A percentile compares a stretch with the other conserved stretches of the same genome.
phyloP scores from a whole-genome alignment of 1,284 basidiomycete genomes.

The Rhodotorula sp. region DNA sequence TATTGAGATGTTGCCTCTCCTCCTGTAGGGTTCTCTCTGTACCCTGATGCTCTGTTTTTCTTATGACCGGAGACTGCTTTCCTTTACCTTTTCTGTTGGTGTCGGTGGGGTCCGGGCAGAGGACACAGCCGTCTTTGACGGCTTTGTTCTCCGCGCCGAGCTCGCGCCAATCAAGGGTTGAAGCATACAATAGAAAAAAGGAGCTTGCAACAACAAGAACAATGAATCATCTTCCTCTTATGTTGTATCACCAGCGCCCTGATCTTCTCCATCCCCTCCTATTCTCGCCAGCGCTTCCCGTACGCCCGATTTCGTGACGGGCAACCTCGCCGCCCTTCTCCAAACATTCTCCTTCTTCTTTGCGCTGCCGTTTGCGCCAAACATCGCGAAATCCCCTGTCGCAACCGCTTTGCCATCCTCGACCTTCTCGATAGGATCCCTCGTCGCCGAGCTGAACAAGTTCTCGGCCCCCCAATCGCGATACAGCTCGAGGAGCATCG shows the following conservation, averaged over 20 bases:
- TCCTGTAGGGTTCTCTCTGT: no score
- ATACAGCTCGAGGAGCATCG: conserved; percentile 40
- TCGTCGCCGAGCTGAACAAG: no score
- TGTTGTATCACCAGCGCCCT: neutral
- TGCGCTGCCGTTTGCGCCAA: neutral
- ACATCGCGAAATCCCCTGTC: neutral
- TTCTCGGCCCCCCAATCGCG: conserved; percentile 26
- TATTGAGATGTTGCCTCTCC: no score
- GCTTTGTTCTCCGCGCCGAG: no score
- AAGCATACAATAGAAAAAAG: neutral
- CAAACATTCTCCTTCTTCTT: conserved; percentile 19
- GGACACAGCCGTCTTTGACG: no score
- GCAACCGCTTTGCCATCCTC: neutral
- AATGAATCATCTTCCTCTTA: neutral
- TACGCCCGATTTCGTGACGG: conserved; percentile 25
- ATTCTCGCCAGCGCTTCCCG: conserved; percentile 18
- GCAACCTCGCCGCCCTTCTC: conserved; percentile 17
- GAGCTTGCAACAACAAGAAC: neutral
- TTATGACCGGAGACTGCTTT: no score
- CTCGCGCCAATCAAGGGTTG: no score
- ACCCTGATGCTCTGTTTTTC: no score
- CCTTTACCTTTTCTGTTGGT: no score
- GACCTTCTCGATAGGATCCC: neutral
- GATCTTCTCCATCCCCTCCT: neutral
- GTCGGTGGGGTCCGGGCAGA: no score